Evolutionary conservation across 495 filamentous ascomycete species (phyloP).

Genomic region (Aspergillus haitiensis): DNA sequence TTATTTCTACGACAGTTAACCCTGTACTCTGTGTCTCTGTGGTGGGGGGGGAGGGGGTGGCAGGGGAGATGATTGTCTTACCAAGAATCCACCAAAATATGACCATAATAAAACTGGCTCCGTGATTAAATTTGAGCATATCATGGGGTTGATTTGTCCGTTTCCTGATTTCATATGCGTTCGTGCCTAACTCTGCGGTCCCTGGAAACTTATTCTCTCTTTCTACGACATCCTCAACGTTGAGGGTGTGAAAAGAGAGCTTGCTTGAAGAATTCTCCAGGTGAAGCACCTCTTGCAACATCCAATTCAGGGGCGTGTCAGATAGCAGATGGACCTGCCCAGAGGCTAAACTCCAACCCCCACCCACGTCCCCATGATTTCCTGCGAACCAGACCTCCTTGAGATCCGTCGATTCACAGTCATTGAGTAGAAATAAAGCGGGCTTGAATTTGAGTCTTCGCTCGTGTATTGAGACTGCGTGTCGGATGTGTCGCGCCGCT

Average conservation of each 20-base stretch:
- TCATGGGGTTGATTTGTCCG: conserved; percentile 18
- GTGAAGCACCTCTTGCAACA: conserved; percentile 35
- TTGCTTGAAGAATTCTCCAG: conserved; percentile 13
- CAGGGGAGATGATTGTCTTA: neutral
- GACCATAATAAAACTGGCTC: neutral
- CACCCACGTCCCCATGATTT: conserved; percentile 72
- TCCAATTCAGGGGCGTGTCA: conserved; percentile 41
- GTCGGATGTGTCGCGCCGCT: conserved; percentile 54
- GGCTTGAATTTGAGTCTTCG: conserved; percentile 56
- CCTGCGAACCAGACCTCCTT: conserved; percentile 75
- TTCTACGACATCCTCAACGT: conserved; percentile 1
- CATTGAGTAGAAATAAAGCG: conserved; percentile 58
- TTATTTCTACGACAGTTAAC: conserved; percentile 19
- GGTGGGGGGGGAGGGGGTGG: neutral
- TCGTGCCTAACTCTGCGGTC: conserved; percentile 5
- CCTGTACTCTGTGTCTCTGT: conserved; percentile 9
- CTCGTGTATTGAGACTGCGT: conserved; percentile 68
- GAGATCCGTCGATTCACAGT: conserved; percentile 55
- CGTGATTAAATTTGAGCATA: conserved; percentile 9
- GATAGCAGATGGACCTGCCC: conserved; percentile 25
- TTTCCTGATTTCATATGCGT: neutral
- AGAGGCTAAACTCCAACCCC: conserved; percentile 55
- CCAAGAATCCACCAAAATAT: neutral
- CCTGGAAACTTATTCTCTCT: neutral
- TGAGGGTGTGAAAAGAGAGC: conserved; percentile 10